A percentile compares a stretch with the other conserved stretches of the same genome.
phyloP scores from a whole-genome alignment of 768 basidiomycete genomes.

The Melanogaster broomeanus region DNA sequence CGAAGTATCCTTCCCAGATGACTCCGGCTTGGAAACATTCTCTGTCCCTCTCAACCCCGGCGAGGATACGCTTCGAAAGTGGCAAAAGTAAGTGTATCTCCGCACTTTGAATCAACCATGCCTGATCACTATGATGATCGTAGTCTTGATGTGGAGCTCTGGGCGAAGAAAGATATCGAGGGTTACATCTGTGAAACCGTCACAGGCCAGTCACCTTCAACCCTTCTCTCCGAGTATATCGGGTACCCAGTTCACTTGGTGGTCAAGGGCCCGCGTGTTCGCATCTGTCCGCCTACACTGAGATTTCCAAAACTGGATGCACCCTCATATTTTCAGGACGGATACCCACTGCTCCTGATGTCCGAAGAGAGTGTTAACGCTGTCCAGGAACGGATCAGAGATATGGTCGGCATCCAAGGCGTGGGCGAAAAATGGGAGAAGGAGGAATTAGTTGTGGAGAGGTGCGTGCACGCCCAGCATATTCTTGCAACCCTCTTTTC shows the following conservation, averaged over 20 bases:
- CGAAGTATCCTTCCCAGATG: conserved; percentile 59
- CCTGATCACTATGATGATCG: not conserved
- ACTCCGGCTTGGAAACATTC: conserved; percentile 58
- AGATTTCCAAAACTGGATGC: conserved; percentile 61
- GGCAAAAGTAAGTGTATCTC: conserved; percentile 53
- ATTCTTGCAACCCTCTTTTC: not conserved
- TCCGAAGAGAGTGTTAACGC: conserved; percentile 64
- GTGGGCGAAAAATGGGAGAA: conserved; percentile 54
- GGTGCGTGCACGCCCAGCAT: conserved; percentile 39
- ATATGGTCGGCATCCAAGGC: conserved; percentile 49
- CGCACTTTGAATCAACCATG: not conserved
- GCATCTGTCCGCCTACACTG: conserved; percentile 50
- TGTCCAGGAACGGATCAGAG: conserved; percentile 49
- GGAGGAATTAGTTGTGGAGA: conserved; percentile 54
- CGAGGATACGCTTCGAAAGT: conserved; percentile 45
- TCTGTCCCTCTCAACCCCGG: conserved; percentile 59
- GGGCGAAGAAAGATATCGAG: conserved; percentile 50
- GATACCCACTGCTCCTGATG: conserved; percentile 66
- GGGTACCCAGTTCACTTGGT: conserved; percentile 61
- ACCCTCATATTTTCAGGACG: conserved; percentile 65
- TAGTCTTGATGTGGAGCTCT: conserved; percentile 59
- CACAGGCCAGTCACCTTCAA: conserved; percentile 47
- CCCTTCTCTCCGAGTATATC: conserved; percentile 61
- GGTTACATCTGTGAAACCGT: conserved; percentile 63
- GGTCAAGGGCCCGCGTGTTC: conserved; percentile 62